Percentiles rank a stretch among this genome's conserved stretches.
Conservation (phyloP, 352 stramenopile genomes). For the Phytopythium chamaehyphon region DNA sequence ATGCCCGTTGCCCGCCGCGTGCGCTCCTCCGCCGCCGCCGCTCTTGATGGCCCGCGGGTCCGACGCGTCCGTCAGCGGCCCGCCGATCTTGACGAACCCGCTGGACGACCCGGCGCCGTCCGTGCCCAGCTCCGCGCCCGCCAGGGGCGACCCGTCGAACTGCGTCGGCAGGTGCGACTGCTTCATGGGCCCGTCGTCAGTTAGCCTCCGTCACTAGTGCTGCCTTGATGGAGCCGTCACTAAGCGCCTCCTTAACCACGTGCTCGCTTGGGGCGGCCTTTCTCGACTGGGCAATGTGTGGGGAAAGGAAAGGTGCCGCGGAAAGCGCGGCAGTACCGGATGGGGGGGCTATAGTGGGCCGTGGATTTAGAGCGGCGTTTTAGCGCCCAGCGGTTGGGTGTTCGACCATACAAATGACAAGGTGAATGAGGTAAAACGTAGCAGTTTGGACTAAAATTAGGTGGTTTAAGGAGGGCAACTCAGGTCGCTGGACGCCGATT, state of each 20-base stretch:
- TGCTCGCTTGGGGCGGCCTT: neutral
- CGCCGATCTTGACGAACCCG: conserved; percentile 81
- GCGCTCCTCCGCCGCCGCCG: conserved; percentile 9
- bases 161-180: conserved; percentile 6
- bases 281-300: too few relatives aligned
- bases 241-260: too few relatives aligned
- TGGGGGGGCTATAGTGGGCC: too few relatives aligned
- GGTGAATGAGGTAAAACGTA: too few relatives aligned
- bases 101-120: conserved; percentile 16
- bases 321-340: too few relatives aligned
- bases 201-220: neutral
- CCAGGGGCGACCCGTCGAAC: conserved; percentile 15
- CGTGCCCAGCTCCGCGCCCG: conserved; percentile 9
- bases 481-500: neutral
- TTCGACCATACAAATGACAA: too few relatives aligned
- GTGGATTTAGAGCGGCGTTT: too few relatives aligned
- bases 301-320: too few relatives aligned
- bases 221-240: too few relatives aligned
- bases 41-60: conserved; percentile 72
- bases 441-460: too few relatives aligned
- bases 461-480: too few relatives aligned
- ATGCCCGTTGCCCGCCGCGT: conserved; percentile 38
- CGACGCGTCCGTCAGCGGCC: conserved; percentile 57
- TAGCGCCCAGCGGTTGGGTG: too few relatives aligned
- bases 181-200: neutral